These are phyloP conservation scores for Brassica hybrid DNA, from an alignment of 441 rosid genomes.

Conservation along the genomic window DNA sequence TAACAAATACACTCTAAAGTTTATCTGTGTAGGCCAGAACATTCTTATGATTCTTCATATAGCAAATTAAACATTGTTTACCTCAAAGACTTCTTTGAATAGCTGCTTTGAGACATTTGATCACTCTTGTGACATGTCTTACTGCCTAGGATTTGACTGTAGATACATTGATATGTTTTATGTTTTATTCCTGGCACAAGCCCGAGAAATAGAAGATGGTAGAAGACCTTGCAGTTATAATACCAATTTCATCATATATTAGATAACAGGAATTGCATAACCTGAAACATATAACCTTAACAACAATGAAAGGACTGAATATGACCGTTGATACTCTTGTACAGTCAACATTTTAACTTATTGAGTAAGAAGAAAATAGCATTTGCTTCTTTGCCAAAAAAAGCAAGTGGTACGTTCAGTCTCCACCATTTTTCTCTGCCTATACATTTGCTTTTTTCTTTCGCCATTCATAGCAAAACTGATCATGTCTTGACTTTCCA, in stretches of 20 bases:
- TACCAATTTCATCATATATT: neutral
- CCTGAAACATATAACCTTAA: neutral
- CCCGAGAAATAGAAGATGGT: too few species aligned
- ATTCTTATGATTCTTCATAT: neutral
- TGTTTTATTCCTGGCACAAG: too few species aligned
- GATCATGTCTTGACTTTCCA: constrained; percentile 4
- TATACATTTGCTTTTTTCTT: neutral
- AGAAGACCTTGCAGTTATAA: neutral
- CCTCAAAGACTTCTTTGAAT: neutral
- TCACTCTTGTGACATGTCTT: neutral
- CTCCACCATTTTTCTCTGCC: neutral
- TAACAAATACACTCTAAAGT: neutral
- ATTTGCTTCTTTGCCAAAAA: neutral
- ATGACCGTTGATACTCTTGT: neutral
- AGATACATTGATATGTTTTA: too few species aligned
- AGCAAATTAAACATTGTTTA: neutral
- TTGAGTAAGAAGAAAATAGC: neutral
- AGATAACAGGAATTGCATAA: neutral
- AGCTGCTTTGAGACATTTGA: neutral
- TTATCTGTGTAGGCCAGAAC: neutral
- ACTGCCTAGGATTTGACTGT: too few species aligned
- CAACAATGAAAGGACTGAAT: neutral
- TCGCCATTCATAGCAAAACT: too few species aligned
- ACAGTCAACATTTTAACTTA: constrained; percentile 2
- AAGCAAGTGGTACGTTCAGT: constrained; percentile 6